phyloP scores from a whole-genome alignment of 1,284 basidiomycete genomes.

The Neolentinus lepideus region DNA sequence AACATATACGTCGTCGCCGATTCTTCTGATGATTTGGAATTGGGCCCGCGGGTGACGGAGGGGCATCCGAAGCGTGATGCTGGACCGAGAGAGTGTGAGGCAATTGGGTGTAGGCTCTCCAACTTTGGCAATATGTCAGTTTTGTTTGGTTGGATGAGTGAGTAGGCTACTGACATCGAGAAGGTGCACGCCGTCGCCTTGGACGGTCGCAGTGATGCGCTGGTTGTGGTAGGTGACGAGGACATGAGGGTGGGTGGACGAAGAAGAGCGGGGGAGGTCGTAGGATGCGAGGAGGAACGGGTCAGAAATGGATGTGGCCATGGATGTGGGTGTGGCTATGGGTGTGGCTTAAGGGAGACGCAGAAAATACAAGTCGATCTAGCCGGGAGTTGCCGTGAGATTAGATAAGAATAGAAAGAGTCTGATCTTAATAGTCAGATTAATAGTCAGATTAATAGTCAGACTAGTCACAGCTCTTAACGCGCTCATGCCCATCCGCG shows the following conservation, averaged over 20 bases:
- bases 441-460: too few relatives aligned
- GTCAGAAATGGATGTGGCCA: not conserved
- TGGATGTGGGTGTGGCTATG: not conserved
- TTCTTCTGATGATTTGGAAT: not conserved
- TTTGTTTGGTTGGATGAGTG: too few relatives aligned
- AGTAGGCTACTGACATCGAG: conserved; percentile 1
- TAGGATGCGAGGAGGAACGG: conserved; percentile 1
- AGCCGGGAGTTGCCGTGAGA: not conserved
- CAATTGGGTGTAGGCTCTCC: not conserved
- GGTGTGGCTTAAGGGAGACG: not conserved
- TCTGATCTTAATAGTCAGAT: too few relatives aligned
- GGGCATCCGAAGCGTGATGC: not conserved
- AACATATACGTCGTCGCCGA: not conserved
- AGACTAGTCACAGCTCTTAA: too few relatives aligned
- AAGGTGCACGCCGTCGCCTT: not conserved
- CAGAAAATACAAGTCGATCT: not conserved
- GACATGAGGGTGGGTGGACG: not conserved
- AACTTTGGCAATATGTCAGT: too few relatives aligned
- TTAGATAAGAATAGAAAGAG: conserved; percentile 2
- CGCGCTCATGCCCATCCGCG: too few relatives aligned
- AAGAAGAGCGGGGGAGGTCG: not conserved
- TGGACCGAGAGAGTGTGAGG: not conserved
- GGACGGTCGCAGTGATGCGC: not conserved
- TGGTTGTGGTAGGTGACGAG: not conserved
- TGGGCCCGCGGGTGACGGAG: not conserved